Conservation (phyloP, 1,139 yeast genomes). For the Suhomyces taliae region DNA sequence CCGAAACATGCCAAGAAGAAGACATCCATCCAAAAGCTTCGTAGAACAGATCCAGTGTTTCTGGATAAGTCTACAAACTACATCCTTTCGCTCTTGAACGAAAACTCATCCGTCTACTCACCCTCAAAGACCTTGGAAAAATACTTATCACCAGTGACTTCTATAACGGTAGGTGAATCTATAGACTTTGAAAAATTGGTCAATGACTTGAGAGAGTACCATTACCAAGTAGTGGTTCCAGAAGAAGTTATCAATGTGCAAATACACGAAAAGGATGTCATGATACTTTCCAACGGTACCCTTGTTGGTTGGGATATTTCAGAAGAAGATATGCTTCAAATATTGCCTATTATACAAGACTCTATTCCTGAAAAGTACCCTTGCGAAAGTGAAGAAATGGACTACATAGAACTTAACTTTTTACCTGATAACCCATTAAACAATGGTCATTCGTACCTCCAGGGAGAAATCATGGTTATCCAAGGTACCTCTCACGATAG, state of each 20-base stretch:
- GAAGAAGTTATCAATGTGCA: slow-evolving; percentile 62
- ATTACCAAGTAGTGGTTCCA: slow-evolving; percentile 55
- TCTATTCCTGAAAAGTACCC: slow-evolving; percentile 41
- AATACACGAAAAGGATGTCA: slow-evolving; percentile 26
- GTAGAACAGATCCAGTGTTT: slow-evolving; percentile 26
- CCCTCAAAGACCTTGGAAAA: slow-evolving; percentile 27
- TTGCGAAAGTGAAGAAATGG: slow-evolving; percentile 84
- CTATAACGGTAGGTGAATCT: slow-evolving; percentile 68
- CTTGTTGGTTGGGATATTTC: slow-evolving; percentile 72
- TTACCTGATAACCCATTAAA: slow-evolving; percentile 26
- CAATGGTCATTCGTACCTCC: slow-evolving; percentile 44
- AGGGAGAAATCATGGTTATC: slow-evolving; percentile 69
- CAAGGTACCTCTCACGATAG: slow-evolving; percentile 49
- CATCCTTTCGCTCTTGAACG: slow-evolving; percentile 30
- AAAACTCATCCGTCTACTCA: slow-evolving; percentile 21
- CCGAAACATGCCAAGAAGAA: slow-evolving; percentile 21
- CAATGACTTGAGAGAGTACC: slow-evolving; percentile 30
- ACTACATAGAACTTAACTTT: slow-evolving; percentile 57
- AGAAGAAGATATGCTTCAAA: slow-evolving; percentile 51
- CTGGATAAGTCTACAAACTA: slow-evolving; percentile 23
- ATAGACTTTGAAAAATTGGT: slow-evolving; percentile 55
- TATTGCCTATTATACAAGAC: slow-evolving; percentile 46
- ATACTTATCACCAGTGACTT: slow-evolving; percentile 42
- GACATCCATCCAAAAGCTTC: slow-evolving; percentile 26
- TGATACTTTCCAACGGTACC: slow-evolving; percentile 28